Conservation (phyloP, 2,329 filamentous ascomycete genomes). For the Sporothrix mexicana region DNA sequence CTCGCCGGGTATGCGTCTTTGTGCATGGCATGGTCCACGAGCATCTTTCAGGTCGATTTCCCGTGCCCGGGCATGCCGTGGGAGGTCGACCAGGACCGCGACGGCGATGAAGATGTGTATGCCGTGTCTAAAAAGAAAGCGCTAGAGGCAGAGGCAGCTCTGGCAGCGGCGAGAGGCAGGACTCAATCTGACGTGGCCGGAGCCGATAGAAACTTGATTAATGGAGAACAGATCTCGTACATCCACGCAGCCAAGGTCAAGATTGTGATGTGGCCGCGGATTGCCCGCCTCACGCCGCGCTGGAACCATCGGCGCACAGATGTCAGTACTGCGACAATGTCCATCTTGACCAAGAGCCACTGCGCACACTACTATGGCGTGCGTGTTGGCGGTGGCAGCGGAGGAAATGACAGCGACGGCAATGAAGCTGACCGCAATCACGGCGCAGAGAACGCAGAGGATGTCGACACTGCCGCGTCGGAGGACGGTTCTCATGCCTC, state of each 20-base stretch:
- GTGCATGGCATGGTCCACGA: slow-evolving; percentile 42
- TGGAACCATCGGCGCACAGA: slow-evolving; percentile 26
- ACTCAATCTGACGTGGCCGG: neutral
- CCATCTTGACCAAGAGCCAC: slow-evolving; percentile 40
- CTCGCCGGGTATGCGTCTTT: slow-evolving; percentile 44
- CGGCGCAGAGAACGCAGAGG: neutral
- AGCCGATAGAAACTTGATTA: neutral
- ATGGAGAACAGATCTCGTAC: neutral
- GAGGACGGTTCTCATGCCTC: neutral
- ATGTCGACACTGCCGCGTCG: neutral
- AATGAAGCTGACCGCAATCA: slow-evolving; percentile 3
- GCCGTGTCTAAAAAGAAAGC: slow-evolving; percentile 20
- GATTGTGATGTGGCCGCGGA: slow-evolving; percentile 43
- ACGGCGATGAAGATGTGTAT: slow-evolving; percentile 30
- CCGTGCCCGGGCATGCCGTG: slow-evolving; percentile 42
- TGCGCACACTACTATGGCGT: slow-evolving; percentile 44
- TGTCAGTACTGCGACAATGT: slow-evolving; percentile 37
- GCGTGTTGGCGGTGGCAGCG: neutral
- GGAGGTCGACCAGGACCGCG: slow-evolving; percentile 38
- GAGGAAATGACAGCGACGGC: slow-evolving; percentile 14
- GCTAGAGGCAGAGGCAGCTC: neutral
- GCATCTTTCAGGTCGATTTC: slow-evolving; percentile 44
- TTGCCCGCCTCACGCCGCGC: slow-evolving; percentile 41
- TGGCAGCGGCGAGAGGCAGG: neutral
- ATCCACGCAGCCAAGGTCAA: slow-evolving; percentile 42